Conservation (phyloP, 768 basidiomycete genomes). For the Lactifluus rugatus region DNA sequence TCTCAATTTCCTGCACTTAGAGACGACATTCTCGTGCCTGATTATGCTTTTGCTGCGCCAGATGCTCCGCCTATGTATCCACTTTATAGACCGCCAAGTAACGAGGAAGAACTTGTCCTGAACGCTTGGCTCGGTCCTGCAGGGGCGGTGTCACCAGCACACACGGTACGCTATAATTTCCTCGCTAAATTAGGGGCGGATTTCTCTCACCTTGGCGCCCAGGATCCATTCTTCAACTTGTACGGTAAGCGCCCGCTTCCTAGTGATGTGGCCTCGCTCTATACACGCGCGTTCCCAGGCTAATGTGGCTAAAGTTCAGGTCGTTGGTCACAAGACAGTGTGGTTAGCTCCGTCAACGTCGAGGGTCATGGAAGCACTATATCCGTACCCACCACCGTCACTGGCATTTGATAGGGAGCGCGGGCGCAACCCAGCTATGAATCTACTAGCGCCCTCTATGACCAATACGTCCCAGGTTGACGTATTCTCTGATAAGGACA, state of each 20-base stretch:
- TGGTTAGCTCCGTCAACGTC: slow-evolving; percentile 75
- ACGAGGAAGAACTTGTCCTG: slow-evolving; percentile 53
- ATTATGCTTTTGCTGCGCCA: slow-evolving; percentile 72
- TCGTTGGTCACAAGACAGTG: slow-evolving; percentile 80
- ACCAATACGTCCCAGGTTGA: slow-evolving; percentile 79
- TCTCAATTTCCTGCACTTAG: slow-evolving; percentile 72
- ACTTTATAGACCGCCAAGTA: slow-evolving; percentile 53
- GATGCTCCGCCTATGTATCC: slow-evolving; percentile 34
- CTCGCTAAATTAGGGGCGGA: slow-evolving; percentile 1
- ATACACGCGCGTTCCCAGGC: background rate
- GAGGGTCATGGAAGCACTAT: slow-evolving; percentile 44
- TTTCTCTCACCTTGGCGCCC: slow-evolving; percentile 5
- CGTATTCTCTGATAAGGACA: slow-evolving; percentile 44
- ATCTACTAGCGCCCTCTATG: slow-evolving; percentile 39
- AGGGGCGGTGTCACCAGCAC: slow-evolving; percentile 79
- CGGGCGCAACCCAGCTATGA: slow-evolving; percentile 32
- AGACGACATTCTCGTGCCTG: slow-evolving; percentile 73
- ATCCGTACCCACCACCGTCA: slow-evolving; percentile 34
- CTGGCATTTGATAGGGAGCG: slow-evolving; percentile 4
- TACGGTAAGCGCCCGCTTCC: slow-evolving; percentile 47
- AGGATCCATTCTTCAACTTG: slow-evolving; percentile 93
- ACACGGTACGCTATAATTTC: slow-evolving; percentile 50
- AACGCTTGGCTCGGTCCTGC: slow-evolving; percentile 80
- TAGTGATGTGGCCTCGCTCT: background rate
- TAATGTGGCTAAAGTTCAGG: slow-evolving; percentile 51